A percentile compares a stretch with the other conserved stretches of the same genome.
These are phyloP conservation scores for Nothophaeocryptopus gaeumannii DNA, from an alignment of 2,329 filamentous ascomycete genomes.

Conservation along the genomic window DNA sequence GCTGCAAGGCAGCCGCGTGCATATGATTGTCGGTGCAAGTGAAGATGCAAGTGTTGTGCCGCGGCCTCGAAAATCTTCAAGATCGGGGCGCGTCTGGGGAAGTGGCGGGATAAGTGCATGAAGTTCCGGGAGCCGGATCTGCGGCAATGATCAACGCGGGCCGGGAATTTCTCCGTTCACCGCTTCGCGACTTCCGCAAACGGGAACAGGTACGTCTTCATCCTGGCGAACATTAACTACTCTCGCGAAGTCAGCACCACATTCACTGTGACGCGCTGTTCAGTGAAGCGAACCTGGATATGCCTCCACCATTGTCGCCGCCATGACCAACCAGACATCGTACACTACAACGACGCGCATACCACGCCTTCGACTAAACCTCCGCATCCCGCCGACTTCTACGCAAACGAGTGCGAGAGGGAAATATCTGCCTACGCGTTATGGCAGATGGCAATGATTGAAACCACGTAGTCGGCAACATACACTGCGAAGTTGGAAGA, in stretches of 20 bases:
- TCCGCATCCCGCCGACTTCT: slow-evolving; percentile 9
- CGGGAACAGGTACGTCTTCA: too few species aligned
- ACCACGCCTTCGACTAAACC: slow-evolving; percentile 7
- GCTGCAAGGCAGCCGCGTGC: not conserved
- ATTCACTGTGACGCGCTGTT: slow-evolving; percentile 1
- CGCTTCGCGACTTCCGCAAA: too few species aligned
- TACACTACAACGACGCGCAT: slow-evolving; percentile 1
- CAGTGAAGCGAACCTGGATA: not conserved
- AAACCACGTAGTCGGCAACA: not conserved
- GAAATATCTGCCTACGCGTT: not conserved
- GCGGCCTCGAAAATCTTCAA: slow-evolving; percentile 8
- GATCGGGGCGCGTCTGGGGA: not conserved
- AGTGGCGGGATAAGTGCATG: not conserved
- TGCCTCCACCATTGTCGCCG: not conserved
- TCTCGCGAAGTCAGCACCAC: too few species aligned
- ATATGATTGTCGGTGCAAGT: slow-evolving; percentile 4
- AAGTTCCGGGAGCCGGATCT: slow-evolving; percentile 1
- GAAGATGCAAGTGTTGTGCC: not conserved
- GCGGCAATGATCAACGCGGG: not conserved
- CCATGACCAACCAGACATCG: not conserved
- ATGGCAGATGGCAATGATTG: slow-evolving; percentile 4
- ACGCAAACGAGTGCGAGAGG: too few species aligned
- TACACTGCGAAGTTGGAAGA: not conserved
- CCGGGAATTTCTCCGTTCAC: too few species aligned
- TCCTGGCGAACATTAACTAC: too few species aligned